Evolutionary conservation across 2,329 filamentous ascomycete species (phyloP).

Genomic region (Eurotiales sp.): DNA sequence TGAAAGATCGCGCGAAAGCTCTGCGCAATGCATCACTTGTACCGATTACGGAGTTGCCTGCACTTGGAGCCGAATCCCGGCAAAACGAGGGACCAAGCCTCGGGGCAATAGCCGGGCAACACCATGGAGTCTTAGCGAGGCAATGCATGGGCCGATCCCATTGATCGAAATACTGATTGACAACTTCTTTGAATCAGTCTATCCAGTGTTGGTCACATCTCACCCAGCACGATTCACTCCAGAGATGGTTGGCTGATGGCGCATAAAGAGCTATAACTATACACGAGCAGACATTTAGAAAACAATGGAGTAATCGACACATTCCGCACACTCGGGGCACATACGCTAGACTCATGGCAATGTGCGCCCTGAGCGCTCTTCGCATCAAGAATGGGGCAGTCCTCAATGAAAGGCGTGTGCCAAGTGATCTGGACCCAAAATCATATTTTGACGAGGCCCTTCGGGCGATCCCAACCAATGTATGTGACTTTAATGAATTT

Average conservation of each 20-base stretch:
- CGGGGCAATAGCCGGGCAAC: neutral
- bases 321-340: constrained; percentile 1
- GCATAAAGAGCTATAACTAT: constrained; percentile 4
- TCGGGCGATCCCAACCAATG: neutral
- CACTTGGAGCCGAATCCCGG: constrained; percentile 5
- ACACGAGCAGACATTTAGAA: constrained; percentile 6
- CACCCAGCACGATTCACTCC: neutral
- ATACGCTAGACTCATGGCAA: constrained; percentile 4
- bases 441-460: constrained; percentile 3
- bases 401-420: constrained; percentile 5
- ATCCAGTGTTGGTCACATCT: constrained; percentile 1
- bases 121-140: constrained; percentile 1
- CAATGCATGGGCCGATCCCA: neutral
- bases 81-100: constrained; percentile 7
- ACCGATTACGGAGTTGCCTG: constrained; percentile 7
- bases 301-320: neutral
- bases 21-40: constrained; percentile 6
- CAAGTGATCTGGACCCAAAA: neutral
- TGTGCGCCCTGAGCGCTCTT: constrained; percentile 8
- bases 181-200: constrained; percentile 7
- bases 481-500: constrained; percentile 1
- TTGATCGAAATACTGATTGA: constrained; percentile 8
- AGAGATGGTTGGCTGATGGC: neutral
- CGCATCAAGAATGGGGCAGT: constrained; percentile 7
- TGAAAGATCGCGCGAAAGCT: neutral